Base-by-base conservation (phyloP, 306 rosid species). In the Lathyrus oleraceus region DNA sequence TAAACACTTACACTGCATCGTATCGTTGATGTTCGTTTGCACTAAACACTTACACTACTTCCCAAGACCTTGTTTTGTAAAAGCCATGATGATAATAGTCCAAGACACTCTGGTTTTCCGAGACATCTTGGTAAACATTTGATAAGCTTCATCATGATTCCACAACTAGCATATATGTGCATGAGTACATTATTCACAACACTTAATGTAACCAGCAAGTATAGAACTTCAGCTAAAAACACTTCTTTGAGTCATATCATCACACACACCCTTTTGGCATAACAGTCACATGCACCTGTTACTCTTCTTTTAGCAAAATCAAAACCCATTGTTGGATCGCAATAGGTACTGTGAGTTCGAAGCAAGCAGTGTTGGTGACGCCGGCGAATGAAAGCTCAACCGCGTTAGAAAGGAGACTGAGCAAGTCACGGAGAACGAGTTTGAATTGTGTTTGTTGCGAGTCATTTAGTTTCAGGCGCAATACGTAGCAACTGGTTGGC, bases 401-500 rank as follows among this genome's bases (percentile, higher is more conserved):
- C 1, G 36, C 36, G 6, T 5, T 30, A 5, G 7, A 75, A 78
- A 36, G 27, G 92, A 87, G 86, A 30, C 43, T 86, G 67, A 85
- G 88, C 60, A 91, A 84, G 89, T 94, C 95, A 0, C 89, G 89
- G n/a, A 78, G 95, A 19, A 77, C 88, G 78, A 88, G 89, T 86
- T 87, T 86, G 0, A 84, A 77, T n/a, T 78, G 69, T n/a, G 81
- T 5, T 30, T 30, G 72, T 9, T 62, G 83, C 20, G 91, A 86
- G 51, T 87, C 97, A 13, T 56, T 90, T 75, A 89, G 96, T 80
- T 95, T 95, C 63, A 78, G 97, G 53, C 54, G 91, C 97, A 91
- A 44, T 97, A 95, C 65, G 93, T 83, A 38, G 95, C 95, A 1
- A 97, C 96, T 2, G 97, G 96, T 0, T 95, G 99, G 99, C 97